phyloP scores from a whole-genome alignment of 768 basidiomycete species.

The Suillus subalutaceus region DNA sequence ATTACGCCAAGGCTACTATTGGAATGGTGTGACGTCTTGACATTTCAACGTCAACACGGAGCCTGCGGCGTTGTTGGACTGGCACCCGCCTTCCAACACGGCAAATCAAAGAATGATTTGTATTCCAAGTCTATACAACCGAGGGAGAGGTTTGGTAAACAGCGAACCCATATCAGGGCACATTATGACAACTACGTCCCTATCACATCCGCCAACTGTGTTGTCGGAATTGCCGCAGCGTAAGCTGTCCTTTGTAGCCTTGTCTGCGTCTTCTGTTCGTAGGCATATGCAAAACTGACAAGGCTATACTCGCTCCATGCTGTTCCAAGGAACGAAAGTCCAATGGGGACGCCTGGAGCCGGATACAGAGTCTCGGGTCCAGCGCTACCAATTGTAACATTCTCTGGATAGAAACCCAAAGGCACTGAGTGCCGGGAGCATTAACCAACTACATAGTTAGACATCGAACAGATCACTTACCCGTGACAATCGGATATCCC shows the following conservation, averaged over 20 bases:
- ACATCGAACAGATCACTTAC: conserved; percentile 16
- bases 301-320: conserved; percentile 46
- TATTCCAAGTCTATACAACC: background rate
- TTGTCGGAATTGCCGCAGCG: conserved; percentile 56
- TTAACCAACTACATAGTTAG: background rate
- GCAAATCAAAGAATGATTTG: background rate
- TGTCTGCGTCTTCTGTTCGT: conserved; percentile 58
- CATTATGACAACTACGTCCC: background rate
- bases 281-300: conserved; percentile 45
- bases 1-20: background rate
- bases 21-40: background rate
- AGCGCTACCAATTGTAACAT: conserved; percentile 35
- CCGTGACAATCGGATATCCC: conserved; percentile 39
- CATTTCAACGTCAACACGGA: background rate
- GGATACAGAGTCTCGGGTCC: conserved; percentile 36
- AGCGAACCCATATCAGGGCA: background rate
- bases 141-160: background rate
- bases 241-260: conserved; percentile 52
- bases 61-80: background rate
- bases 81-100: background rate
- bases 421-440: conserved; percentile 26
- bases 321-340: conserved; percentile 46
- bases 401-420: conserved; percentile 42
- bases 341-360: conserved; percentile 45
- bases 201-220: conserved; percentile 45